Base-by-base conservation (phyloP, 768 basidiomycete genomes). In the Astraeus odoratus region DNA sequence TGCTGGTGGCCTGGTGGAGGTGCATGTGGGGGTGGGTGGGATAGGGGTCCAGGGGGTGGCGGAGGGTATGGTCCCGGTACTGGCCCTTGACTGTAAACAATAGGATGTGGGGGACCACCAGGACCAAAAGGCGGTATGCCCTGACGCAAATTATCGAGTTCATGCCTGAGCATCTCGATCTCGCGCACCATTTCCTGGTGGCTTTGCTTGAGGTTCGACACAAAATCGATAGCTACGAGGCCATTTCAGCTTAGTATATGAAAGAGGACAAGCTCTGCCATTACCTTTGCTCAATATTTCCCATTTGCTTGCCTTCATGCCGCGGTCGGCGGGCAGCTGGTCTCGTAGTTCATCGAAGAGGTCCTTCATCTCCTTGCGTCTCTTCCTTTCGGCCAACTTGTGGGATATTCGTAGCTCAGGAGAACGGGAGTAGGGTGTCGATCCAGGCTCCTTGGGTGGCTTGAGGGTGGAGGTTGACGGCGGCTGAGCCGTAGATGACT, bases 301-400 rank as follows among this genome's bases (percentile, higher is more conserved):
- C 96, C 95, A 98, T 69, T 99, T 99, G 69, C 89, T 93, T 16
- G 91, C 86, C 61, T 98, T 98, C 82, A 93, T 88, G 34, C 86
- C 92, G 42, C 86, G 78, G 69, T 92, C 92, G 42, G 85, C 84
- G 1, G 96, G 96, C 20, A 99, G 70, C 57, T 89, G 81, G 63
- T 96, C 94, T 47, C 92, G 77, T 51, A 99, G 68, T 63, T 99
- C 96, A 55, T 99, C 96, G 59, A 98, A 98, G 35, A 99, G 65
- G 48, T 97, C 94, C 62, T 96, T 96, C 96, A 99, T 99, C 68
- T 99, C 96, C 67, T 95, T 97, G 65, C 96, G 75, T 55, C 96
- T 70, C 66, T 98, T 97, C 49, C 96, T 74, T 68, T 99, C 96
- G 2, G 96, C 96, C 24, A 99, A 78, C 60, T 99, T 99, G 68